Base-by-base conservation (phyloP, 192 early-diverging fungal species). In the Backusella morwellensis region DNA sequence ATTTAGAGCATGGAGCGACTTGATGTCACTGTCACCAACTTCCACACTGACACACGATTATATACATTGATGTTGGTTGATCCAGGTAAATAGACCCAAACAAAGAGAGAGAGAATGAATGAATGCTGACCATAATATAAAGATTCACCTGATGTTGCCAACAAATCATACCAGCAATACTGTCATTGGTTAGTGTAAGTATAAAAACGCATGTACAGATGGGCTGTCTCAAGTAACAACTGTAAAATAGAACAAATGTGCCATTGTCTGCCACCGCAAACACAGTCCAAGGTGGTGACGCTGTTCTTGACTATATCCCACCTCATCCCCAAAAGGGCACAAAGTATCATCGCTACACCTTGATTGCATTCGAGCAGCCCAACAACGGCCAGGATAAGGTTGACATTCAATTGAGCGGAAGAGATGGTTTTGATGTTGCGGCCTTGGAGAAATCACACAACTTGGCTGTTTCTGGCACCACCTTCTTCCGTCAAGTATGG, bases 321-420 rank as follows among this genome's bases (percentile, higher is more conserved):
- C 93, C 93, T 72, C 93, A 95, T 75, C 93, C 93, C 21, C 90
- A 91, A 36, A 89, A 89, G 70, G 93, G 93, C 35, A 91, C 92
- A 38, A 90, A 90, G 71, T 87, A 85, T 72, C 93, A 95, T 72
- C 90, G 93, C 59, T 95, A 95, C 74, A 92, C 90, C 19, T 59
- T 93, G 14, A 80, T 90, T 47, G 80, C 86, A 19, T 86, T 91
- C 68, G 89, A 93, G 84, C 93, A 94, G 78, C 75, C 85, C 47
- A 85, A 89, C 44, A 75, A 68, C 2, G 90, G 90, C 7, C 83
- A 85, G 29, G 79, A 82, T 41, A 86, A 84, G 75, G 35, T 90
- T 15, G 85, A 89, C 50, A 74, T 86, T n/a, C 80, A 84, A 15
- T 66, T 66, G 63, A 42, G 8, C 1, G 5, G 41, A 5, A 71